Base-by-base conservation (phyloP, 2,329 filamentous ascomycete genomes). In the Epichloe festucae region DNA sequence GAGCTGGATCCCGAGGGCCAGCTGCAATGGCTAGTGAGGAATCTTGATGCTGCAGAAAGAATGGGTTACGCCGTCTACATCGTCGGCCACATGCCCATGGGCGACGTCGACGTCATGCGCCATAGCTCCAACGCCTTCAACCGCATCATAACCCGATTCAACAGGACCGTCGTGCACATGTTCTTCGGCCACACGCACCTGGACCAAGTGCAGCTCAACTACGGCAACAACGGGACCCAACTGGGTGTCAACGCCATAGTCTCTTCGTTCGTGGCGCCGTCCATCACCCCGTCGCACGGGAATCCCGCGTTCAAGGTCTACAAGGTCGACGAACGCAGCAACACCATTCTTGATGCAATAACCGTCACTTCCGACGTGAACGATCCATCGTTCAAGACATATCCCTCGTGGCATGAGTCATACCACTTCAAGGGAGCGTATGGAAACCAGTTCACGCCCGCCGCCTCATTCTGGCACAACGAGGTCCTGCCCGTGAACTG, bases 181-280 rank as follows among this genome's bases (percentile, higher is more conserved):
- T 80, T 79, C 64, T 79, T 73, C 55, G 76, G 72, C 5, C 76
- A 81, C 60, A 79, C 77, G 0, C 77, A 79, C 63, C 64, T 68
- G 50, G 77, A 79, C 56, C 70, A 77, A 50, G 79, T 79, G 55
- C 67, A 79, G 58, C 64, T 82, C 48, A 71, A 71, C 19, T 81
- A 81, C 63, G 60, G 65, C n/a, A 59, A 76, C 61, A 74, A 76
- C 58, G 58, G 55, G 1, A 58, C 63, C 23, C 71, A 65, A 11
- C 66, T 61, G 2, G 67, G 66, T 43, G 58, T 64, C 5, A 72
- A 69, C 45, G 77, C 77, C 1, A 62, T 67, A 8, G 69, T 70
- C 34, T 67, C 73, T 15, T 75, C 73, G 4, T 80, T 78, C 59
- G 69, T 80, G 39, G 70, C 69, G 1, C 75, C 76, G 2, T 75